Base-by-base conservation (phyloP, 208 protist species). In the Trypanosoma scelopori region DNA sequence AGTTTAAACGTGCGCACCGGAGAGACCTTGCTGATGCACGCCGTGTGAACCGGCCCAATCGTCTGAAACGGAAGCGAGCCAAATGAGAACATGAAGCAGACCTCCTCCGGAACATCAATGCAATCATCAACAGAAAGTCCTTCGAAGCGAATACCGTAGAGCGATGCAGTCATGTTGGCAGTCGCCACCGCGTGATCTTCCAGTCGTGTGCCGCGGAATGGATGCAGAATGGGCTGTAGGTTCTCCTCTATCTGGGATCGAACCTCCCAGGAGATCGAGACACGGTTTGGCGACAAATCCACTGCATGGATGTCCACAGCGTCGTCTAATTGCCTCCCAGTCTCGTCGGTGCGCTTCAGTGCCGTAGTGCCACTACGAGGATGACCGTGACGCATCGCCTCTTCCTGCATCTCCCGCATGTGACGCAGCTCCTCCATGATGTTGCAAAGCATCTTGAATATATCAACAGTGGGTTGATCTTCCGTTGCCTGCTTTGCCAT, bases 51-150 rank as follows among this genome's bases (percentile, higher is more conserved):
- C 9, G 89, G 76, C 0, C 89, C 89, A 27, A 89, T 77, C 48
- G 86, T 85, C 71, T 95, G 89, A 25, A 82, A 82, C 15, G 84
- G 84, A 60, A 95, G 69, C 1, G 89, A 71, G 3, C 89, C 89
- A 63, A 92, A 95, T 23, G 89, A 95, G 62, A 95, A 95, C 41
- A 91, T 68, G 28, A 92, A 78, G 53, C 89, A 93, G 41, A 92
- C 49, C 57, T 91, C 79, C 11, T 80, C 71, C 13, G 89, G 89
- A 68, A 88, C 39, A 37, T 23, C 27, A 42, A 91, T 45, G 28
- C 78, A 75, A 30, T 52, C 69, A 66, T 95, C 90, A n/a, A 84
- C 59, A n/a, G 87, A 91, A 49, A 93, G 55, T 6, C 90, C 90
- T 60, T 95, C 90, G 71, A 95, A 81, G n/a, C 90, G 83, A 52